Base-by-base conservation (phyloP, 2,329 filamentous ascomycete genomes). In the Penicillium sp. region DNA sequence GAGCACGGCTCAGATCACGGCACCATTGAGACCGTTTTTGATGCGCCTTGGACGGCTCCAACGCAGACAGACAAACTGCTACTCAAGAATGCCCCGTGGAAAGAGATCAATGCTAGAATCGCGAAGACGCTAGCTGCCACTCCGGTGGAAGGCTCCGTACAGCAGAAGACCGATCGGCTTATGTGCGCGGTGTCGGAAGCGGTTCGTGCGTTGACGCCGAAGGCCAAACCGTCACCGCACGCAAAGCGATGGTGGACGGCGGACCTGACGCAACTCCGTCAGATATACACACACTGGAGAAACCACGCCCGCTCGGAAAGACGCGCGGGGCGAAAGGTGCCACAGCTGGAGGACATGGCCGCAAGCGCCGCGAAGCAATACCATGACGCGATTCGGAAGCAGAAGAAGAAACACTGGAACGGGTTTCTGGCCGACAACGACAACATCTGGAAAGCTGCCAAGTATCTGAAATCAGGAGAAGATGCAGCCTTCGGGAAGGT, bases 381-480 rank as follows among this genome's bases (percentile, higher is more conserved):
- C 31, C 54, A 58, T 16, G 52, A 60, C 49, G 49, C 51, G 1
- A 64, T 64, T 27, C 42, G 57, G 22, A 43, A 65, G 52, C 55
- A 67, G 55, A 67, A 65, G 55, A 65, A 62, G 57, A 65, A 61
- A 31, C 58, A 66, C 56, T 66, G 53, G 62, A 58, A 66, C 18
- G 54, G 62, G 34, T 65, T 65, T 50, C 57, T 67, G 2, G 57
- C 48, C 22, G 59, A 64, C 50, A 64, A 61, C 47, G 54, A 65
- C 11, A 65, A 67, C 29, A 66, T 67, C 31, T 67, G 52, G 62
- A 65, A 66, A 55, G 64, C 61, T n/a, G 58, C 58, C 1, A 62
- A 61, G 36, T 67, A 67, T 36, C 58, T 65, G 14, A 59, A 63
- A 27, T 58, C 56, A 5, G 59, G 63, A 49, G 53, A 62, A 5